Evolutionary conservation across 169 alveolate species (phyloP).

Genomic region (Babesia divergens): DNA sequence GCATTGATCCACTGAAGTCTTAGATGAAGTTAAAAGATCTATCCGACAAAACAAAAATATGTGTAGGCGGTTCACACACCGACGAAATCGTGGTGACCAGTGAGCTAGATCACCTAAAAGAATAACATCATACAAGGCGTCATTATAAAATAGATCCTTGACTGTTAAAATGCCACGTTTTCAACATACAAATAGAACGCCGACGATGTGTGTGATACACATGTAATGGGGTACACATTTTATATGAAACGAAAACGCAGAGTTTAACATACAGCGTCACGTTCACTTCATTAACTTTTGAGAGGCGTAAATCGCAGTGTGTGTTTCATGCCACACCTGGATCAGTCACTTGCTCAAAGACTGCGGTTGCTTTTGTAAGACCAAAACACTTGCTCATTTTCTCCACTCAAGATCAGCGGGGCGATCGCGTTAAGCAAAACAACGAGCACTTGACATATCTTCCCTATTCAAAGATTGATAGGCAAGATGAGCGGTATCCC

Average conservation of each 20-base stretch:
- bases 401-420: too few relatives aligned
- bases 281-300: background rate
- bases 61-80: constrained; percentile 14
- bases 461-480: too few relatives aligned
- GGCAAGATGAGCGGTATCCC: background rate
- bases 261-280: background rate
- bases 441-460: too few relatives aligned
- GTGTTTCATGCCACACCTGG: background rate
- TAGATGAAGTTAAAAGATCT: too few relatives aligned
- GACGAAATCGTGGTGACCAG: background rate
- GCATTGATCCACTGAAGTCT: too few relatives aligned
- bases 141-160: background rate
- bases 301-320: background rate
- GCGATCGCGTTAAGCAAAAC: too few relatives aligned
- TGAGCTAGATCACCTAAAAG: constrained; percentile 6
- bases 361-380: too few relatives aligned
- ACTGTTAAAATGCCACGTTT: background rate
- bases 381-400: too few relatives aligned
- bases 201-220: constrained; percentile 6
- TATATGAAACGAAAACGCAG: background rate
- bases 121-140: background rate
- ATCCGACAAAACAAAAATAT: too few relatives aligned
- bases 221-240: constrained; percentile 12
- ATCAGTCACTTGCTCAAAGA: too few relatives aligned
- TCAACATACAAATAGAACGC: background rate